Percentiles rank a stretch among this genome's conserved stretches.
Evolutionary conservation across 2,329 filamentous ascomycete genomes (phyloP).

Genomic region (Colletotrichum noveboracense): DNA sequence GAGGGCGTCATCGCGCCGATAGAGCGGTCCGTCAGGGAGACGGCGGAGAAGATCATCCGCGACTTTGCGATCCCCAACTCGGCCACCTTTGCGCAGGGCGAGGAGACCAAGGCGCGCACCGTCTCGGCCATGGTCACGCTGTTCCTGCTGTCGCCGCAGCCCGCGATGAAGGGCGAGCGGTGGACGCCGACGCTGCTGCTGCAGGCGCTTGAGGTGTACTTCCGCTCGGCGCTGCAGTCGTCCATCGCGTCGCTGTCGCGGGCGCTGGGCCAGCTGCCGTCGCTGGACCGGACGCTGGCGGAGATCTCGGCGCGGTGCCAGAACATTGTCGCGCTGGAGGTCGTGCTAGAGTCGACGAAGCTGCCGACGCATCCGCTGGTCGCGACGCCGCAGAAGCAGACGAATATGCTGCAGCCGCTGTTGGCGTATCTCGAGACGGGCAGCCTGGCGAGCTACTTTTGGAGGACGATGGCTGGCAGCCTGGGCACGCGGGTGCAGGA

Average conservation of each 20-base stretch:
- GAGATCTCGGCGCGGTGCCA: slow-evolving; percentile 88
- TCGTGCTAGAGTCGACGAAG: slow-evolving; percentile 72
- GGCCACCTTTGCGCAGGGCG: slow-evolving; percentile 66
- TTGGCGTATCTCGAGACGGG: slow-evolving; percentile 84
- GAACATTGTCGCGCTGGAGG: slow-evolving; percentile 87
- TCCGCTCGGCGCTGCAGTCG: slow-evolving; percentile 80
- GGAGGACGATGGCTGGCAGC: slow-evolving; percentile 83
- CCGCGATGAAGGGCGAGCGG: slow-evolving; percentile 56
- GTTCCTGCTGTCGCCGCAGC: slow-evolving; percentile 79
- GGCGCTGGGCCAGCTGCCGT: slow-evolving; percentile 79
- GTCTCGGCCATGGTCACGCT: slow-evolving; percentile 78
- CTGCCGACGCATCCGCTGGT: slow-evolving; percentile 74
- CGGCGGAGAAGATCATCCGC: slow-evolving; percentile 78
- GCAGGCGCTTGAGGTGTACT: slow-evolving; percentile 78
- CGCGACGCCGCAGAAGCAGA: slow-evolving; percentile 35
- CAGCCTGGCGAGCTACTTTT: slow-evolving; percentile 89
- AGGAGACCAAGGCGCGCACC: slow-evolving; percentile 77
- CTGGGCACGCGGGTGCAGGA: slow-evolving; percentile 82
- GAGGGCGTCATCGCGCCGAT: slow-evolving; percentile 72
- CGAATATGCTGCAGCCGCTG: slow-evolving; percentile 72
- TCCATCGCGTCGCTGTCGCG: slow-evolving; percentile 77
- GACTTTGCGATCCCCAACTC: slow-evolving; percentile 75
- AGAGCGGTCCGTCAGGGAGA: slow-evolving; percentile 75
- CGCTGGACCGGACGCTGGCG: slow-evolving; percentile 78
- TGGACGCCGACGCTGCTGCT: slow-evolving; percentile 76